Evolutionary conservation across 2,329 filamentous ascomycete genomes (phyloP), one percentile per base, ranked within the genome.

Genomic region (Pseudogymnoascus pannorum): DNA sequence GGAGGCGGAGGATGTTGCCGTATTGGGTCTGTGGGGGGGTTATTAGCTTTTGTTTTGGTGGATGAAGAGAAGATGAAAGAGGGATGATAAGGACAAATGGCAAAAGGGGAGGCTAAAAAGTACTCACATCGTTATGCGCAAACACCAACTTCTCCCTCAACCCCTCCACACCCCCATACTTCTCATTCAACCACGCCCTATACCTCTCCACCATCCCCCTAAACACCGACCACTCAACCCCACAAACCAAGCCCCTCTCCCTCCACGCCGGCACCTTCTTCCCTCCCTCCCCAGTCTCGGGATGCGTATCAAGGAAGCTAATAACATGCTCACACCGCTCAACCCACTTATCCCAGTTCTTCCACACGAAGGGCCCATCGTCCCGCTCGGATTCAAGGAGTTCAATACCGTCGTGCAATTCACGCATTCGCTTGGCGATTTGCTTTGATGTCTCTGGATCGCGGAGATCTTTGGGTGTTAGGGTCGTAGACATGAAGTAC

Each of bases 361-460:
- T 86, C 84, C 91, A 96, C 9, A 96, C 88, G 61, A 86, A 87
- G 0, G 94, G 89, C 0, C 94, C 94, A 18, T 81, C 86, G 35
- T 89, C 83, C 58, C 86, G 82, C 74, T 99, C 94, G 35, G 86
- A 80, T 1, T 87, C 83, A 0, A 96, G 81, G 18, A 99, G 78
- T 26, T 97, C 92, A 64, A 99, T 88, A 0, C 94, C 94, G 59
- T 96, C 90, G 69, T 99, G 94, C 35, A 99, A 81, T 74, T 99
- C 94, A 65, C 92, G 84, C 91, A 99, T 96, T 58, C 94, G 89
- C 79, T 97, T 97, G 11, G 94, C 93, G 70, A 99, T 99, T 71
- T 96, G 90, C 70, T 84, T 89, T 33, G 89, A 95, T 0, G 91
- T 97, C 58, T 91, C 89, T 0, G 90, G 84, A 31, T 90, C 84